Evolutionary conservation across 192 early-diverging fungal species (phyloP).

Genomic region (Allomyces javanicus): DNA sequence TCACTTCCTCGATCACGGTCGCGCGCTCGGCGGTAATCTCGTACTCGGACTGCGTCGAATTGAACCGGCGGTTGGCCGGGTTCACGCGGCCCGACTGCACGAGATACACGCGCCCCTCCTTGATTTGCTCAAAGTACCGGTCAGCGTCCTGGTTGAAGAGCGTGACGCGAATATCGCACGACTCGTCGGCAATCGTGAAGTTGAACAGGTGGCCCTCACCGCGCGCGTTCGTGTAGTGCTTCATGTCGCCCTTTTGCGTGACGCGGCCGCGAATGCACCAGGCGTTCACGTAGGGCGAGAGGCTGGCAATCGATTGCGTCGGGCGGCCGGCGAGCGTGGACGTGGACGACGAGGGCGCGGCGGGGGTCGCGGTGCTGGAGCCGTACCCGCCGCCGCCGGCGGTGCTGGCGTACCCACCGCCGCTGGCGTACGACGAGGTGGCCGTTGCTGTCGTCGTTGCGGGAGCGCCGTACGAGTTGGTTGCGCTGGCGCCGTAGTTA

Average conservation of each 20-base stretch:
- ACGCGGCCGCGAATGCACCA: constrained; percentile 92
- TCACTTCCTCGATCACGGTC: constrained; percentile 30
- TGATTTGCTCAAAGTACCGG: constrained; percentile 49
- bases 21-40: constrained; percentile 63
- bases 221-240: constrained; percentile 50
- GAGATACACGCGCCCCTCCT: constrained; percentile 61
- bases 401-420: background rate
- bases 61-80: constrained; percentile 67
- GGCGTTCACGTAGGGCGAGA: background rate
- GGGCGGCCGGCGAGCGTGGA: background rate
- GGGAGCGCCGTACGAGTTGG: background rate
- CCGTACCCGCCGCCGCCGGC: background rate
- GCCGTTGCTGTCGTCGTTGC: background rate
- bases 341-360: background rate
- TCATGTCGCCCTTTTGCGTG: constrained; percentile 63
- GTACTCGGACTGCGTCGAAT: constrained; percentile 71
- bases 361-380: background rate
- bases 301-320: no score
- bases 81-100: constrained; percentile 61
- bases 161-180: constrained; percentile 82
- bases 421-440: background rate
- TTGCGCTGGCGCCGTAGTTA: background rate
- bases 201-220: constrained; percentile 75
- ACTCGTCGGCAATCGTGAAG: constrained; percentile 68
- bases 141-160: constrained; percentile 79